Percentiles rank a stretch among this genome's conserved stretches.
Evolutionary conservation across 169 alveolate species (phyloP).

Genomic region (Cryptosporidium canis): DNA sequence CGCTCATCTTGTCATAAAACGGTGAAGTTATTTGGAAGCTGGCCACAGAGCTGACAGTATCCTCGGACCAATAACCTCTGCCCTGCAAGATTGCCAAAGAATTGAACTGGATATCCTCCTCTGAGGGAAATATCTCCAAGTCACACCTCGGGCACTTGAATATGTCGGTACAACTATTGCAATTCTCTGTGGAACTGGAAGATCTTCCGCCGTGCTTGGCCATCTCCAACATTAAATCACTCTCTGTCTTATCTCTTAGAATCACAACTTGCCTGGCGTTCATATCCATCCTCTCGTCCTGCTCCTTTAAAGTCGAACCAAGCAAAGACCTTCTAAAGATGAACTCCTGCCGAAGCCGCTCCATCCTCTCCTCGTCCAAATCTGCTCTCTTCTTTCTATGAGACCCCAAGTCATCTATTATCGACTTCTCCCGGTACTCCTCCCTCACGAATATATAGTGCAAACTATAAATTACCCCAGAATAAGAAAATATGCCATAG

Average conservation of each 20-base stretch:
- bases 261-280: slow-evolving; percentile 61
- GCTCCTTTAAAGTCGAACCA: background rate
- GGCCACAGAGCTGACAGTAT: background rate
- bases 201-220: background rate
- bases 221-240: slow-evolving; percentile 14
- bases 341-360: slow-evolving; percentile 3
- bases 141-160: slow-evolving; percentile 55
- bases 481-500: slow-evolving; percentile 43
- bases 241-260: slow-evolving; percentile 30
- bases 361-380: background rate
- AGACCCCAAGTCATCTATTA: slow-evolving; percentile 51
- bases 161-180: slow-evolving; percentile 37
- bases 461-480: slow-evolving; percentile 17
- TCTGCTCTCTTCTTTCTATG: slow-evolving; percentile 37
- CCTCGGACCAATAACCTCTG: slow-evolving; percentile 50
- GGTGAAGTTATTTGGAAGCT: background rate
- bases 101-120: slow-evolving; percentile 35
- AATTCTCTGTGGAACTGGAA: background rate
- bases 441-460: slow-evolving; percentile 36
- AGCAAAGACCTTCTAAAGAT: slow-evolving; percentile 49
- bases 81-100: background rate
- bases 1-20: slow-evolving; percentile 12
- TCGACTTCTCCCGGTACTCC: slow-evolving; percentile 18
- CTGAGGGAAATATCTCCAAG: slow-evolving; percentile 59
- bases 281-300: slow-evolving; percentile 55